These are phyloP conservation scores for Rhynchosporium secalis DNA, from an alignment of 2,329 filamentous ascomycete species.

Conservation along the genomic window DNA sequence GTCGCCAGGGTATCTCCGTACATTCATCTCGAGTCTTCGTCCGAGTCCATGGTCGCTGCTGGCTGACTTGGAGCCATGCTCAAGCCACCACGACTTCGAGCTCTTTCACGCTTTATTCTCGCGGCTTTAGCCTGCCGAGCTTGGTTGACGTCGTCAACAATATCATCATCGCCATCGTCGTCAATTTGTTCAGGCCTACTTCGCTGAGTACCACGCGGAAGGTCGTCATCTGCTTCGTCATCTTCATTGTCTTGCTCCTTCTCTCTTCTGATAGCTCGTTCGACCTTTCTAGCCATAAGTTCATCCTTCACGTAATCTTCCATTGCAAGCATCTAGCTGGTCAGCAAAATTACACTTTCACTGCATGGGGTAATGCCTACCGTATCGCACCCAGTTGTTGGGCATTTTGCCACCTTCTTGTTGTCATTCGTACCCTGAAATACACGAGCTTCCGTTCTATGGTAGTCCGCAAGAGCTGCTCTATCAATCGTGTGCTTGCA, in stretches of 20 bases:
- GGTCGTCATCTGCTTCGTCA: slow-evolving; percentile 43
- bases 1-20: background rate
- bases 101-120: slow-evolving; percentile 26
- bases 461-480: slow-evolving; percentile 56
- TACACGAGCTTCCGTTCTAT: slow-evolving; percentile 20
- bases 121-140: slow-evolving; percentile 7
- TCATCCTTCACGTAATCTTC: slow-evolving; percentile 58
- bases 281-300: slow-evolving; percentile 57
- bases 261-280: slow-evolving; percentile 48
- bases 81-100: slow-evolving; percentile 23
- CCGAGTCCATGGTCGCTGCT: slow-evolving; percentile 25
- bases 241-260: slow-evolving; percentile 47
- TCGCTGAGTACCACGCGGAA: slow-evolving; percentile 27
- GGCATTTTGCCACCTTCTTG: slow-evolving; percentile 53
- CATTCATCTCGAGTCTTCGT: slow-evolving; percentile 41
- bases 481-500: slow-evolving; percentile 76
- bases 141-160: slow-evolving; percentile 20
- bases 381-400: slow-evolving; percentile 63
- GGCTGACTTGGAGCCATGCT: slow-evolving; percentile 20
- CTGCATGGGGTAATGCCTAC: slow-evolving; percentile 41
- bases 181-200: slow-evolving; percentile 25
- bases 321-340: slow-evolving; percentile 48
- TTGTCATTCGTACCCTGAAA: slow-evolving; percentile 7
- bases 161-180: slow-evolving; percentile 26
- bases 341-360: slow-evolving; percentile 3